Evolutionary conservation across 2,329 filamentous ascomycete genomes (phyloP).

Genomic region (Pseudodiploospora longispora): DNA sequence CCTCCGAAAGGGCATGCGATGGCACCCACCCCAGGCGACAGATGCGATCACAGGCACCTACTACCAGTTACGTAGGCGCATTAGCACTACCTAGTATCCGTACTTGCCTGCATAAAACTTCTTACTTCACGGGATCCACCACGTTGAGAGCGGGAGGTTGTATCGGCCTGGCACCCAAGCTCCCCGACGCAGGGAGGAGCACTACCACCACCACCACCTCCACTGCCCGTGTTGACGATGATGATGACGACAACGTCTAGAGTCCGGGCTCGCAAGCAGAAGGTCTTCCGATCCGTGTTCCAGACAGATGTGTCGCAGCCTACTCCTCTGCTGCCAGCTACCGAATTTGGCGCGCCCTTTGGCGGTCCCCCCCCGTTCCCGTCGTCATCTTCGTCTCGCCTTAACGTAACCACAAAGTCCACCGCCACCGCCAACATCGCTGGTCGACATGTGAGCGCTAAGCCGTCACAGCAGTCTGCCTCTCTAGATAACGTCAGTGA

Average conservation of each 20-base stretch:
- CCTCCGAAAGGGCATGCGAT: too few species aligned
- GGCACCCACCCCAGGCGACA: too few species aligned
- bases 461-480: constrained; percentile 9
- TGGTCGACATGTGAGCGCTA: not conserved
- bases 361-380: constrained; percentile 28
- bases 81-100: too few species aligned
- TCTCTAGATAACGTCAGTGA: constrained; percentile 25
- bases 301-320: constrained; percentile 42
- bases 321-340: constrained; percentile 33
- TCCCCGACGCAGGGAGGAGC: too few species aligned
- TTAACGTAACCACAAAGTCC: not conserved
- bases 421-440: not conserved
- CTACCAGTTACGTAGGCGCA: too few species aligned
- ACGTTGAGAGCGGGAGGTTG: too few species aligned
- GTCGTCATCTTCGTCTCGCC: constrained; percentile 12
- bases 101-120: too few species aligned
- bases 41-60: too few species aligned
- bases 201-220: too few species aligned
- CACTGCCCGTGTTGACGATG: not conserved
- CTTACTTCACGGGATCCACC: too few species aligned
- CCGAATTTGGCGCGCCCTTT: constrained; percentile 38
- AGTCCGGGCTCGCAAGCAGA: constrained; percentile 39
- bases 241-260: constrained; percentile 31
- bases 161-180: too few species aligned
- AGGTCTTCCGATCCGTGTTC: constrained; percentile 49